Evolutionary conservation across 1,284 basidiomycete genomes (phyloP), one percentile per base, ranked within the genome.

Genomic region (Golubevia pallescens): DNA sequence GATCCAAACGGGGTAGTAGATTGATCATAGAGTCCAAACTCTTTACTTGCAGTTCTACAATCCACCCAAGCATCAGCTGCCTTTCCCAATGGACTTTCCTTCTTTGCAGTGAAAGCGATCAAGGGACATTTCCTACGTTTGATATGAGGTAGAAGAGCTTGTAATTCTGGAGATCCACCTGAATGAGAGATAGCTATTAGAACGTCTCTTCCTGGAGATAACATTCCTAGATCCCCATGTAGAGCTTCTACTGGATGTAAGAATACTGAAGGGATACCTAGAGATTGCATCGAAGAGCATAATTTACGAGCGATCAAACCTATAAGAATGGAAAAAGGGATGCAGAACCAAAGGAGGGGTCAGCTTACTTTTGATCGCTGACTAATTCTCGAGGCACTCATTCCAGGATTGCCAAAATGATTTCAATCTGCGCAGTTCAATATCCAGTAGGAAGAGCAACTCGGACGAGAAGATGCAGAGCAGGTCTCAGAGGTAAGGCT

Each of bases 221-320:
- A 63, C 55, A 82, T 61, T 23, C 86, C 86, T 16, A 87, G 78
- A 61, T 87, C 86, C 58, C 86, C 86, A 58, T 87, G 86, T 28
- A 87, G 63, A 5, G 86, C 86, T 61, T 86, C 86, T 20, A 82
- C 73, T 0, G 86, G 86, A 62, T 86, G 85, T 10, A 87, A 66
- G 63, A 83, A 87, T 34, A 76, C 74, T n/a, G 85, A 76, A 32
- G 78, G 84, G 13, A 86, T 80, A 20, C 86, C 86, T 68, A 84
- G 71, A 14, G 80, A 80, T 1, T 77, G 63, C 34, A 77, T 72
- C 20, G 77, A 79, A 10, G 77, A 73, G 4, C 69, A 71, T 5
- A 84, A 66, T 69, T 84, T 84, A 58, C 74, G 77, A 2, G 75
- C 80, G 20, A 84, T 77, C 53, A 82, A 71, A 13, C 78, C 61